These are phyloP conservation scores for Stemphylium lycopersici DNA, from an alignment of 2,329 filamentous ascomycete species.

Conservation along the genomic window DNA sequence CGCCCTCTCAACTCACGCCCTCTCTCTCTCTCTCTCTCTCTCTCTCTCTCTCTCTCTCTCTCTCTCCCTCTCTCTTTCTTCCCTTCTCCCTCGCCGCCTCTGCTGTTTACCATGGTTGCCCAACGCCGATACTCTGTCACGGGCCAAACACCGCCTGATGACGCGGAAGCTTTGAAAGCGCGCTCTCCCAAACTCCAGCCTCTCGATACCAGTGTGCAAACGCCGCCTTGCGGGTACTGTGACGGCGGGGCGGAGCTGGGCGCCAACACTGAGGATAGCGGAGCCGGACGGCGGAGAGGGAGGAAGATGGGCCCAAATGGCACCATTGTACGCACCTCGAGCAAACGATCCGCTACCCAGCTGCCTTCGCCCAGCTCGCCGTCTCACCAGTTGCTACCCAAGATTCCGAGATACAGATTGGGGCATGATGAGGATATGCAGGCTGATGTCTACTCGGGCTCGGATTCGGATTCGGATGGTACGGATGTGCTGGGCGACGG, in stretches of 20 bases:
- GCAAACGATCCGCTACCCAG: slow-evolving; percentile 47
- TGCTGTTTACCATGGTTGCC: slow-evolving; percentile 26
- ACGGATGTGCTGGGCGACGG: slow-evolving; percentile 24
- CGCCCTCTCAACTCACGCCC: slow-evolving; percentile 5
- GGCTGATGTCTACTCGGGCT: slow-evolving; percentile 25
- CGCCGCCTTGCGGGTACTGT: slow-evolving; percentile 41
- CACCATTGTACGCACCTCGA: slow-evolving; percentile 37
- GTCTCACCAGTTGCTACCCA: slow-evolving; percentile 41
- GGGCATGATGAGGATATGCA: slow-evolving; percentile 21
- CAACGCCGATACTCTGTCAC: slow-evolving; percentile 48
- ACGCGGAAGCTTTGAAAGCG: slow-evolving; percentile 40
- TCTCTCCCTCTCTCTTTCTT: neutral
- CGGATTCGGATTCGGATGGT: slow-evolving; percentile 31
- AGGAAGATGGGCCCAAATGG: slow-evolving; percentile 35
- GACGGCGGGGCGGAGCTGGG: slow-evolving; percentile 26
- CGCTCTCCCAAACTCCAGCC: slow-evolving; percentile 45
- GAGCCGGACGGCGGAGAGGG: slow-evolving; percentile 28
- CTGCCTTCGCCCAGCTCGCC: slow-evolving; percentile 46
- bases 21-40: neutral
- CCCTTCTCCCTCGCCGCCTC: neutral
- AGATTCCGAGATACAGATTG: slow-evolving; percentile 40
- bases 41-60: neutral
- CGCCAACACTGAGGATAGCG: slow-evolving; percentile 21
- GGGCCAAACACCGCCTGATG: slow-evolving; percentile 45
- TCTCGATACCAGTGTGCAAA: slow-evolving; percentile 44